Conservation (phyloP, 164 flowering plant species). For the Liquidambar formosana region DNA sequence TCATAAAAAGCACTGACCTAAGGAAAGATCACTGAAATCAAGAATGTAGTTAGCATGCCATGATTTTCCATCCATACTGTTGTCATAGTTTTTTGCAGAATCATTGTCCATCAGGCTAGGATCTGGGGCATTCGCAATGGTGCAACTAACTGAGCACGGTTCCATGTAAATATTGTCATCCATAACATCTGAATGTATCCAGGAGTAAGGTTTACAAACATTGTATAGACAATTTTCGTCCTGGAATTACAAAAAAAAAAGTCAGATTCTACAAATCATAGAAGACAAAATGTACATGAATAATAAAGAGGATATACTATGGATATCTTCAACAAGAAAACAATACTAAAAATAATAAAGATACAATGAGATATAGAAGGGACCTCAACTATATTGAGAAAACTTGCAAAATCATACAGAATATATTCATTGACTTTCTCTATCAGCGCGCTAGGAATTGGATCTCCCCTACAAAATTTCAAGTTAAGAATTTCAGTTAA, state of each 20-base stretch:
- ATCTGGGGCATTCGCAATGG: slow-evolving; percentile 15
- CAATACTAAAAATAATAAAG: background rate
- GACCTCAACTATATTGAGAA: slow-evolving; percentile 56
- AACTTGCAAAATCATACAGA: slow-evolving; percentile 60
- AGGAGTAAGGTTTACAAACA: slow-evolving; percentile 46
- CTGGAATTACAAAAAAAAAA: slow-evolving; percentile 37
- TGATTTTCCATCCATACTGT: slow-evolving; percentile 20
- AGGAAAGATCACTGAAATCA: slow-evolving; percentile 83
- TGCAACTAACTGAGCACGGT: slow-evolving; percentile 26
- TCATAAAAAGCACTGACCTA: slow-evolving; percentile 48
- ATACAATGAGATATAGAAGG: background rate
- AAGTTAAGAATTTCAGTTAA: slow-evolving; percentile 9
- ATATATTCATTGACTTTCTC: slow-evolving; percentile 75
- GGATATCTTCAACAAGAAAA: background rate
- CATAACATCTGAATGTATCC: slow-evolving; percentile 97
- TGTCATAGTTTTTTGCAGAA: slow-evolving; percentile 20
- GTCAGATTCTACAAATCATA: slow-evolving; percentile 12
- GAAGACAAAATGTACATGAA: background rate
- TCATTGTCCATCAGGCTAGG: slow-evolving; percentile 17
- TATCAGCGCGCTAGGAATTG: slow-evolving; percentile 67
- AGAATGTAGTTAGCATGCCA: slow-evolving; percentile 81
- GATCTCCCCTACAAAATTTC: slow-evolving; percentile 75
- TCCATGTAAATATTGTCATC: slow-evolving; percentile 89
- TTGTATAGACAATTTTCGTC: slow-evolving; percentile 26
- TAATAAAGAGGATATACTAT: background rate